These are phyloP conservation scores for Phytophthora lateralis DNA, from an alignment of 352 stramenopile genomes.

Conservation along the genomic window DNA sequence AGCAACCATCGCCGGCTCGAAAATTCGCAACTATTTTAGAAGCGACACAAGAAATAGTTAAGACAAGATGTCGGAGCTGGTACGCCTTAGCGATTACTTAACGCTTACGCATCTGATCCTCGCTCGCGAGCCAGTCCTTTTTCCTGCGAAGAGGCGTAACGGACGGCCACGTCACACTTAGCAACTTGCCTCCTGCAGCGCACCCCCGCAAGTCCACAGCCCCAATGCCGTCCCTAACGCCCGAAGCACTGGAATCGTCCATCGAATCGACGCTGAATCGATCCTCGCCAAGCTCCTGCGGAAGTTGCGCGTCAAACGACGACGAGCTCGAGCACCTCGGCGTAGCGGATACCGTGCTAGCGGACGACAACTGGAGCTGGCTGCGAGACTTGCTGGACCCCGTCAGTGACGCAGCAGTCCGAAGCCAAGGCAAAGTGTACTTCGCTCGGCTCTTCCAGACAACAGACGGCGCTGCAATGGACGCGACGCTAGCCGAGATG, in stretches of 20 bases:
- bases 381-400: conserved; percentile 29
- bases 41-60: neutral
- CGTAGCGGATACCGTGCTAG: conserved; percentile 33
- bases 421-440: conserved; percentile 30
- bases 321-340: conserved; percentile 23
- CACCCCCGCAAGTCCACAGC: conserved; percentile 1
- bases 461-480: conserved; percentile 9
- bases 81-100: neutral
- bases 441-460: conserved; percentile 39
- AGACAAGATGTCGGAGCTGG: neutral
- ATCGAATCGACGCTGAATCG: neutral
- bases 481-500: conserved; percentile 34
- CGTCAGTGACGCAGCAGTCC: conserved; percentile 12
- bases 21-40: neutral
- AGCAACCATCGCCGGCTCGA: conserved; percentile 7
- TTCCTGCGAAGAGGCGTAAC: conserved; percentile 23
- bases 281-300: conserved; percentile 20
- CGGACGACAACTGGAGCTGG: conserved; percentile 41
- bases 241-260: conserved; percentile 8
- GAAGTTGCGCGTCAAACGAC: conserved; percentile 20
- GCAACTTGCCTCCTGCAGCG: conserved; percentile 4
- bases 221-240: conserved; percentile 13
- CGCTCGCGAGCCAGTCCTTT: conserved; percentile 22
- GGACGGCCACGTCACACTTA: conserved; percentile 13
- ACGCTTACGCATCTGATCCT: conserved; percentile 5